These are phyloP conservation scores for Iodosphaeria phyllophila DNA, from an alignment of 2,329 filamentous ascomycete genomes.

Conservation along the genomic window DNA sequence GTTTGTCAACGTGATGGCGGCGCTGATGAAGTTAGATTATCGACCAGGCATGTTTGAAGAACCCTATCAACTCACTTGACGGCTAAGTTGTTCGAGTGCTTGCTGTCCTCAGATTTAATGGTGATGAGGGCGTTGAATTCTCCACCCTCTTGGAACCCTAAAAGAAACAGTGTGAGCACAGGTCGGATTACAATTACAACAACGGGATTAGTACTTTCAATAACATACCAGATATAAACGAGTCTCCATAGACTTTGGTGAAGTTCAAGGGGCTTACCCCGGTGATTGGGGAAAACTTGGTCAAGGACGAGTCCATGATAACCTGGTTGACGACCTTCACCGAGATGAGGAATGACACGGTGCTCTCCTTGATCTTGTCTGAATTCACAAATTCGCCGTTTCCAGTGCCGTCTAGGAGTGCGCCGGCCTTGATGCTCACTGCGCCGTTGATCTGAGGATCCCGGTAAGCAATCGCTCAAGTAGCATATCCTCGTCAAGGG, in stretches of 20 bases:
- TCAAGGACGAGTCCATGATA: neutral
- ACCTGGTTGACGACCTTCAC: slow-evolving; percentile 1
- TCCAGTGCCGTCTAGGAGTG: neutral
- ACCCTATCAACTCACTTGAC: neutral
- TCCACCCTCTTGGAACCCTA: slow-evolving; percentile 1
- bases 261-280: neutral
- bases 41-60: neutral
- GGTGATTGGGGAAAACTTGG: neutral
- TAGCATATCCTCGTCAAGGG: neutral
- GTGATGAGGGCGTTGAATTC: slow-evolving; percentile 1
- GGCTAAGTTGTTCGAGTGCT: neutral
- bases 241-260: slow-evolving; percentile 1
- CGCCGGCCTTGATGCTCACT: neutral
- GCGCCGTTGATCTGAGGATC: neutral
- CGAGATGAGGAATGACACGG: neutral
- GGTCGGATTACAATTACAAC: neutral
- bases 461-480: neutral
- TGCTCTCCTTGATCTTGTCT: slow-evolving; percentile 1
- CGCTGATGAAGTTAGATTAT: neutral
- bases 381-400: neutral
- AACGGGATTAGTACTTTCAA: too few species aligned
- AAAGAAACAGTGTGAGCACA: neutral
- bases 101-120: neutral
- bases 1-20: neutral
- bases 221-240: neutral